phyloP scores from a whole-genome alignment of 164 flowering plant genomes.

The Magnolia kwangsiensis region DNA sequence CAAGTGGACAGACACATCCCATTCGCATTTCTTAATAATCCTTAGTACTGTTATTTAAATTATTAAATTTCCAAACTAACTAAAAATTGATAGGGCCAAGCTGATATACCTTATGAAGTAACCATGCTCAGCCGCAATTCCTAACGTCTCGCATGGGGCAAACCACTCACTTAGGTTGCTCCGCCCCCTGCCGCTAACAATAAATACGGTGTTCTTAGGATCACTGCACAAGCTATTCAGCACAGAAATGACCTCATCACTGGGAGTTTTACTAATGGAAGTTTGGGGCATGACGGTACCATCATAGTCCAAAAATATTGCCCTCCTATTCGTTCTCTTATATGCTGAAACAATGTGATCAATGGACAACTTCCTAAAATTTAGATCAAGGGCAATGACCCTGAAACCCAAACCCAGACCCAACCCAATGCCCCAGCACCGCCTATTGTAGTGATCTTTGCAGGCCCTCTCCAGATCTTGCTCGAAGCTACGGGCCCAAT shows the following conservation, averaged over 20 bases:
- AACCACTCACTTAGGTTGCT: conserved; percentile 18
- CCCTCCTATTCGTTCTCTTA: conserved; percentile 16
- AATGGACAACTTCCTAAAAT: conserved; percentile 18
- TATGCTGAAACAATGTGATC: conserved; percentile 19
- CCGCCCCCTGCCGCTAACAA: conserved; percentile 21
- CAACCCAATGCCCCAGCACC: conserved; percentile 22
- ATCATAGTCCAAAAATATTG: conserved; percentile 22
- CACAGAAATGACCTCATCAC: conserved; percentile 17
- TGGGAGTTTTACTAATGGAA: conserved; percentile 15
- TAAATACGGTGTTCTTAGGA: conserved; percentile 21
- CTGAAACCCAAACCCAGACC: conserved; percentile 20
- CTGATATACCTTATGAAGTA: conserved; percentile 14
- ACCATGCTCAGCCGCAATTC: conserved; percentile 25
- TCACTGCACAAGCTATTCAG: conserved; percentile 18
- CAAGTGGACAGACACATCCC: background rate
- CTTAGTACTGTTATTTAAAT: too few relatives aligned
- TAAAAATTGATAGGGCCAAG: background rate
- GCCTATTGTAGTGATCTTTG: conserved; percentile 13
- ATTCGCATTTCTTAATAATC: too few relatives aligned
- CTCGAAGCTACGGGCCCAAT: conserved; percentile 20
- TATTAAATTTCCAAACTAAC: background rate
- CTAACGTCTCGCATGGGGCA: conserved; percentile 14
- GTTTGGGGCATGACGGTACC: conserved; percentile 20
- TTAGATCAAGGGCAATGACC: conserved; percentile 13
- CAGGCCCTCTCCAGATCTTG: conserved; percentile 19